Base-by-base conservation (phyloP, 345 rosid genomes). In the Bruguiera gymnorhiza region DNA sequence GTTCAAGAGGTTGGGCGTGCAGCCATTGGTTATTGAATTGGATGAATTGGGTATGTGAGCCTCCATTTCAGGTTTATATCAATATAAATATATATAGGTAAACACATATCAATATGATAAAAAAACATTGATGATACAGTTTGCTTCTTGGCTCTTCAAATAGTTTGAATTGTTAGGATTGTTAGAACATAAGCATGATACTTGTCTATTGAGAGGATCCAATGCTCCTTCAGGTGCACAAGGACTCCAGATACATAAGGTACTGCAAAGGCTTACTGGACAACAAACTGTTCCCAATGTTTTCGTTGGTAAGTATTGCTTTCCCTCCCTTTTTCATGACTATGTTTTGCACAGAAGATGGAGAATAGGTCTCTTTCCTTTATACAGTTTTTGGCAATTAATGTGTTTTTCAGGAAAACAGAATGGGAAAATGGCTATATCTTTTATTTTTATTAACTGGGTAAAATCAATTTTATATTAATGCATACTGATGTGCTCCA, bases 231-330 rank as follows among this genome's bases (percentile, higher is more conserved):
- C 77, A 95, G 99, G 97, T 80, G 78, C 93, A n/a, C 97, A 89
- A 81, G 97, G 93, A 66, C 88, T 88, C 16, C 99, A 95, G 75
- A 31, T 92, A 79, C 99, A 95, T 82, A 88, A 84, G 69, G 83
- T 85, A 53, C 78, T 95, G 73, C 96, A 89, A 83, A 87, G 87
- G 76, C 87, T 95, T 43, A 92, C 99, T 11, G 97, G 97, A 26
- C 99, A 95, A 74, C 93, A 83, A 62, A 92, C 96, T 6, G 99
- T 92, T 74, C 99, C 99, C 61, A 92, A 90, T 86, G 97, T 95
- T 52, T 95, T 95, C 63, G 87, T 95, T 15, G 97, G 99, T 95
- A 66, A 36, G 60, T 70, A 11, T 43, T 71, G 52, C 60, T 70
- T 62, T 54, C 19, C 15, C 29, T 23, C 16, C 29, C 24, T 8